Evolutionary conservation across 352 stramenopile species (phyloP).

Genomic region (Phytophthora kernoviae): DNA sequence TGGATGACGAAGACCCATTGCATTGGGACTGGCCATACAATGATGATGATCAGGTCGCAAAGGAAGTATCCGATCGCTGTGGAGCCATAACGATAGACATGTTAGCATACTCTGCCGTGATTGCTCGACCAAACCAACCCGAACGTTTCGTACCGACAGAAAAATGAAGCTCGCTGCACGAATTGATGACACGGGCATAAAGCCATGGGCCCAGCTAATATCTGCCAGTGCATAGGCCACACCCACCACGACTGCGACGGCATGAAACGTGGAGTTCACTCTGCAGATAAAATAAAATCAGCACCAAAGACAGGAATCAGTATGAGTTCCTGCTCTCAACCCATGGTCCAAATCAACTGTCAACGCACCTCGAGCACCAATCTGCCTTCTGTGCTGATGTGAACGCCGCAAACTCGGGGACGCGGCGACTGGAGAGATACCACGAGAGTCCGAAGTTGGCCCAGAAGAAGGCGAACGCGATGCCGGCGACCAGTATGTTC

Average conservation of each 20-base stretch:
- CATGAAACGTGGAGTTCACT: constrained; percentile 84
- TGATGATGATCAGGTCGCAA: constrained; percentile 82
- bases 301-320: neutral
- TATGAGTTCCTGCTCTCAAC: neutral
- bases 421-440: constrained; percentile 53
- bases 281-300: constrained; percentile 27
- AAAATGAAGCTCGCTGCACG: constrained; percentile 76
- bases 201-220: constrained; percentile 66
- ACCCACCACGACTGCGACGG: constrained; percentile 62
- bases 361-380: constrained; percentile 77
- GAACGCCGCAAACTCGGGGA: constrained; percentile 70
- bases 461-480: constrained; percentile 78
- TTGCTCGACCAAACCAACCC: too few species aligned
- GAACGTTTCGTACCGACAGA: constrained; percentile 59
- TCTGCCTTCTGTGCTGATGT: constrained; percentile 73
- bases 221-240: constrained; percentile 66
- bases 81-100: constrained; percentile 11
- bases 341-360: neutral
- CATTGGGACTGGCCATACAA: constrained; percentile 78
- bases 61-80: constrained; percentile 82
- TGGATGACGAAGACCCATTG: constrained; percentile 81
- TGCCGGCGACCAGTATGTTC: constrained; percentile 60
- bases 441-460: constrained; percentile 66
- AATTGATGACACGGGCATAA: constrained; percentile 78
- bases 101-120: neutral